A percentile compares a stretch with the other conserved stretches of the same genome.
phyloP scores from a whole-genome alignment of 1,139 yeast species.

The Saccharomycopsis hybrid region DNA sequence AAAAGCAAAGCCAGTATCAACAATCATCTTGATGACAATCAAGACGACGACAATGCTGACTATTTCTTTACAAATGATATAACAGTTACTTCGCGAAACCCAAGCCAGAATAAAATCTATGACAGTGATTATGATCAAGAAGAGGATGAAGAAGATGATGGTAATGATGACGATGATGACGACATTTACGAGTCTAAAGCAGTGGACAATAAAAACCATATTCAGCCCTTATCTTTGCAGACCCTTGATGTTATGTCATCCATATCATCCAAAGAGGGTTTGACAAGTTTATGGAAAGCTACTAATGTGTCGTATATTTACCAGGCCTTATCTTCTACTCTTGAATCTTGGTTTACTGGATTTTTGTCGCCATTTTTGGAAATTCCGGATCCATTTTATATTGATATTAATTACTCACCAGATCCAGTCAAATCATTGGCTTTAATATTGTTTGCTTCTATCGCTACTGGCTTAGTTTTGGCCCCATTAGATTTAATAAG shows the following conservation, averaged over 20 bases:
- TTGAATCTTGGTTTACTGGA: slow-evolving; percentile 91
- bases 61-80: slow-evolving; percentile 18
- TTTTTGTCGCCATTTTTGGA: slow-evolving; percentile 74
- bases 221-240: slow-evolving; percentile 58
- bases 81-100: not conserved
- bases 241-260: slow-evolving; percentile 69
- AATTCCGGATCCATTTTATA: slow-evolving; percentile 86
- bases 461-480: slow-evolving; percentile 66
- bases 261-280: slow-evolving; percentile 70
- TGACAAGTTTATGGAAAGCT: slow-evolving; percentile 80
- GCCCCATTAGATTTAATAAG: slow-evolving; percentile 81
- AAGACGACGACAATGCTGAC: slow-evolving; percentile 7
- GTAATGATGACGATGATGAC: slow-evolving; percentile 3
- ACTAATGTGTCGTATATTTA: slow-evolving; percentile 78
- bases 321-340: slow-evolving; percentile 66
- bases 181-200: not conserved
- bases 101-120: too few relatives aligned
- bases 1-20: slow-evolving; percentile 11
- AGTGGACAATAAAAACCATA: slow-evolving; percentile 24
- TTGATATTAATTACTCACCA: slow-evolving; percentile 76
- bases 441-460: slow-evolving; percentile 64
- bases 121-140: not conserved
- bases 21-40: slow-evolving; percentile 4
- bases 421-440: slow-evolving; percentile 65
- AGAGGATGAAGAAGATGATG: not conserved